A percentile compares a stretch with the other conserved stretches of the same genome.
These are phyloP conservation scores for Pseudopyrenochaeta lycopersici DNA, from an alignment of 2,329 filamentous ascomycete species.

Conservation along the genomic window DNA sequence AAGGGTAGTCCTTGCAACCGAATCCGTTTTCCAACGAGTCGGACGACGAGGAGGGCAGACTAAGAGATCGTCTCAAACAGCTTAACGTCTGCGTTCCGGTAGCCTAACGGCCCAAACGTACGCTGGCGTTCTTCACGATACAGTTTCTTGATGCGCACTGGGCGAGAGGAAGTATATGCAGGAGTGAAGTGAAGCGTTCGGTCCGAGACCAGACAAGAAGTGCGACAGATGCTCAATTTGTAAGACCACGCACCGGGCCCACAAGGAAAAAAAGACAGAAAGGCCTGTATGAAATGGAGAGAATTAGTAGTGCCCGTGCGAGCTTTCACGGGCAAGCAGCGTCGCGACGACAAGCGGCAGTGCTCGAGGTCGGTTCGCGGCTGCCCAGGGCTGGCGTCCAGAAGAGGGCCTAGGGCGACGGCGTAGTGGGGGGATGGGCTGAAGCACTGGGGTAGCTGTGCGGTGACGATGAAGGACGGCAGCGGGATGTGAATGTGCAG, in stretches of 20 bases:
- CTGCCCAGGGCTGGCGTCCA: constrained; percentile 32
- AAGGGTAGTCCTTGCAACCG: constrained; percentile 48
- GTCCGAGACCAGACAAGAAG: constrained; percentile 44
- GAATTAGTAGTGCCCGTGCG: constrained; percentile 26
- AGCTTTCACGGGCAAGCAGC: constrained; percentile 26
- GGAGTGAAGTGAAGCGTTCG: constrained; percentile 45
- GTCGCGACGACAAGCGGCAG: constrained; percentile 29
- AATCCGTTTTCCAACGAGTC: constrained; percentile 40
- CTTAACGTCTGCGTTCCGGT: constrained; percentile 43
- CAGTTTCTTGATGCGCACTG: constrained; percentile 36
- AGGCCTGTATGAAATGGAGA: constrained; percentile 26
- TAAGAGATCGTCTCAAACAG: constrained; percentile 48
- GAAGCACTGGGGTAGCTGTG: constrained; percentile 30
- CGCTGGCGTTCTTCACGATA: constrained; percentile 40
- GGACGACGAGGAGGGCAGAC: constrained; percentile 27
- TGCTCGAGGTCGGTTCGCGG: constrained; percentile 27
- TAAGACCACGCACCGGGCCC: constrained; percentile 34
- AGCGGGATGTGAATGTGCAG: constrained; percentile 33
- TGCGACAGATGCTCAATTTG: constrained; percentile 46
- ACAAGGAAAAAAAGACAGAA: constrained; percentile 24
- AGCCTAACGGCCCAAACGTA: constrained; percentile 42
- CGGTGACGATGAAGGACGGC: constrained; percentile 20
- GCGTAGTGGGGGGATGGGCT: constrained; percentile 33
- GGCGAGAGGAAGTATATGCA: constrained; percentile 42
- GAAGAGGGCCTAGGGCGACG: constrained; percentile 36